Percentiles rank a stretch among this genome's conserved stretches.
Conservation (phyloP, 2,329 filamentous ascomycete species). For the Leptographium lundbergii region DNA sequence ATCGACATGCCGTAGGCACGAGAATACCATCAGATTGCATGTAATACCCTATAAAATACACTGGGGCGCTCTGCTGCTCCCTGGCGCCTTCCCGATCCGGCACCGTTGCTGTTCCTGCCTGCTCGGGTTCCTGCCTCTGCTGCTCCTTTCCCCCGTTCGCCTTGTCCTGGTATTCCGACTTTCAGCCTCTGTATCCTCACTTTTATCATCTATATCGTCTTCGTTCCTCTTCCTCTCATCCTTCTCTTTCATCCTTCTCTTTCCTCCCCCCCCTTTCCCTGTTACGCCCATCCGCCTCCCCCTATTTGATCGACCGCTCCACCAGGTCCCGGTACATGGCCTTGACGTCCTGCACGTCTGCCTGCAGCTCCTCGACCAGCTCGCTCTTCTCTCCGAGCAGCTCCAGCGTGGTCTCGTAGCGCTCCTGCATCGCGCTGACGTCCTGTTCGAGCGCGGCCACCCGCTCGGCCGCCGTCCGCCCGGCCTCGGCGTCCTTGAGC, state of each 20-base stretch:
- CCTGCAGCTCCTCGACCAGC: constrained; percentile 76
- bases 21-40: neutral
- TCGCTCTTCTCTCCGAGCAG: constrained; percentile 97
- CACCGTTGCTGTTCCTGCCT: neutral
- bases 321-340: constrained; percentile 91
- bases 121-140: neutral
- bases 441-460: constrained; percentile 54
- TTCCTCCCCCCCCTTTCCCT: neutral
- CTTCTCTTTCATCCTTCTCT: neutral
- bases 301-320: constrained; percentile 52
- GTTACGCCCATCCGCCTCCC: too few species aligned
- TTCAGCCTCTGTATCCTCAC: neutral
- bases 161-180: neutral
- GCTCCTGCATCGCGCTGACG: constrained; percentile 53
- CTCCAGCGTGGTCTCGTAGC: constrained; percentile 86
- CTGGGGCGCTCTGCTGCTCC: neutral
- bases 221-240: neutral
- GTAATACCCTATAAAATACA: neutral
- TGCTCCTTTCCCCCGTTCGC: neutral
- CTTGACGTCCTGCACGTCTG: constrained; percentile 87
- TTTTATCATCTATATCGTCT: neutral
- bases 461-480: constrained; percentile 44
- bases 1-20: constrained; percentile 34
- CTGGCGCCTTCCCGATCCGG: neutral
- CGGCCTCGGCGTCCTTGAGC: constrained; percentile 74